Conservation (phyloP, 1,139 yeast genomes). For the Wickerhamiella infanticola region DNA sequence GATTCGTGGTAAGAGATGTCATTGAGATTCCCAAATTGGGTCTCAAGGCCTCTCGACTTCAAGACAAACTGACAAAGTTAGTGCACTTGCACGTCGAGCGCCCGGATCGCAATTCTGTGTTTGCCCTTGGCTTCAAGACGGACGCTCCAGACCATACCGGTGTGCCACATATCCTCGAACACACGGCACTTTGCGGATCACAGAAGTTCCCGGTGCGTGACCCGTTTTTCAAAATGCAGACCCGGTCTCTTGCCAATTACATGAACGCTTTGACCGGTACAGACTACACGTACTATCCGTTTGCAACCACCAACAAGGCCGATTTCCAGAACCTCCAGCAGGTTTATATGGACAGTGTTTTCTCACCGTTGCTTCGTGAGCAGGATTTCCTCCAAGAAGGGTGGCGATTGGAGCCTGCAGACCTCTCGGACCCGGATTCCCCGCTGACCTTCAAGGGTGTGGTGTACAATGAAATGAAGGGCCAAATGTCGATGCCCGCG, state of each 20-base stretch:
- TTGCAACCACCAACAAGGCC: slow-evolving; percentile 75
- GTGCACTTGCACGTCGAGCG: slow-evolving; percentile 76
- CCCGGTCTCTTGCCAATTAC: slow-evolving; percentile 72
- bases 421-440: slow-evolving; percentile 36
- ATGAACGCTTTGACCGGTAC: slow-evolving; percentile 99
- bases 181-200: slow-evolving; percentile 90
- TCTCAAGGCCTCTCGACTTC: slow-evolving; percentile 57
- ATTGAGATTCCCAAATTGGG: slow-evolving; percentile 69
- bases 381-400: slow-evolving; percentile 93
- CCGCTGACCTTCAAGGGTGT: slow-evolving; percentile 81
- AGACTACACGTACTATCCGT: slow-evolving; percentile 90
- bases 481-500: slow-evolving; percentile 81
- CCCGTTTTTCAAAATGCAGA: slow-evolving; percentile 94
- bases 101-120: slow-evolving; percentile 65
- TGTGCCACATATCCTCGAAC: slow-evolving; percentile 90
- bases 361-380: slow-evolving; percentile 60
- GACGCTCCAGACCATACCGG: slow-evolving; percentile 91
- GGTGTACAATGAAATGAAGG: slow-evolving; percentile 97
- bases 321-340: slow-evolving; percentile 77
- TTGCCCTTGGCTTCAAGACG: slow-evolving; percentile 81
- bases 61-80: slow-evolving; percentile 56
- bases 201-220: slow-evolving; percentile 83
- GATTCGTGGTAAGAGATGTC: slow-evolving; percentile 33
- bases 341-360: slow-evolving; percentile 77
- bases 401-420: slow-evolving; percentile 81